Evolutionary conservation across 352 stramenopile species (phyloP).

Genomic region (Phytophthora parvispora): DNA sequence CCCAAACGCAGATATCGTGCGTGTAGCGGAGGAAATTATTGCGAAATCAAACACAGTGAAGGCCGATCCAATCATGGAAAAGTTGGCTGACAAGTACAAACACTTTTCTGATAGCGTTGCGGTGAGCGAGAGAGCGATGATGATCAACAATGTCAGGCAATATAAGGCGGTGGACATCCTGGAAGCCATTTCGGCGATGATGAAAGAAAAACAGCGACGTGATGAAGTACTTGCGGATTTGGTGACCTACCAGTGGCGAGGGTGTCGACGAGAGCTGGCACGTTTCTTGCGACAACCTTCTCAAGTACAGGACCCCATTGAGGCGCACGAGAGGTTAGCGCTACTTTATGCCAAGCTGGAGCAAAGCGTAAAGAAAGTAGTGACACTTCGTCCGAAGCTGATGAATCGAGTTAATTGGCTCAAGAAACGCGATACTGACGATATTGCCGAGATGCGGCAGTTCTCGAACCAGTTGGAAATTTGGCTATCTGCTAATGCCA

Average conservation of each 20-base stretch:
- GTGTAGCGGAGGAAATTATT: neutral
- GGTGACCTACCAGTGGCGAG: neutral
- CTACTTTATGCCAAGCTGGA: neutral
- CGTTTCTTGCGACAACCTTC: neutral
- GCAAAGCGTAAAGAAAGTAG: neutral
- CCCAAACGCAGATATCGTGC: neutral
- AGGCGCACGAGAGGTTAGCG: neutral
- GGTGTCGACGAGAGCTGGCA: neutral
- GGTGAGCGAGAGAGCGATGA: neutral
- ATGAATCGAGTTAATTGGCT: neutral
- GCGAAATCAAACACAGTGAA: neutral
- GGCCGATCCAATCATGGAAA: neutral
- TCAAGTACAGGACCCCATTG: neutral
- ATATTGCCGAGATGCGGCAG: neutral
- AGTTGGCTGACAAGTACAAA: neutral
- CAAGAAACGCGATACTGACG: neutral
- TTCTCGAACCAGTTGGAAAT: neutral
- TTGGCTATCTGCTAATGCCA: neutral
- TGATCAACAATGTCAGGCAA: neutral
- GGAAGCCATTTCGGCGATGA: neutral
- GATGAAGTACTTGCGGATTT: neutral
- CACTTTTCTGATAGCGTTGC: neutral
- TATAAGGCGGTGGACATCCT: neutral
- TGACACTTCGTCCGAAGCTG: neutral
- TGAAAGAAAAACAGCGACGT: neutral